Evolutionary conservation across 2,329 filamentous ascomycete species (phyloP), one percentile per base, ranked within the genome.

Genomic region (Penicillium sp.): DNA sequence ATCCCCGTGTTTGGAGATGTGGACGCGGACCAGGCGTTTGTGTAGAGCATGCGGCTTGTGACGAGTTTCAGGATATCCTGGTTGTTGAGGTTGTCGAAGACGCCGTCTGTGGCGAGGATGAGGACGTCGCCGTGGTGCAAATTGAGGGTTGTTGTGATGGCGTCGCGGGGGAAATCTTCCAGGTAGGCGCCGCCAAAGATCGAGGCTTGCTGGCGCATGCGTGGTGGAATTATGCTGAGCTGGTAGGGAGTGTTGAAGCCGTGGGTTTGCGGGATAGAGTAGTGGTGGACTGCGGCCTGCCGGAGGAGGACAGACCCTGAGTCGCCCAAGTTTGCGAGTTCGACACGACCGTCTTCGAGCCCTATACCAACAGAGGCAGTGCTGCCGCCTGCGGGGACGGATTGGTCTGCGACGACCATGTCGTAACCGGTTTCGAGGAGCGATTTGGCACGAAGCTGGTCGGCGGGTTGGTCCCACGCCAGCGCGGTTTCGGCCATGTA

Each of bases 201-300:
- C 13, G 89, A 87, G 70, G 93, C 90, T 70, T 95, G 91, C 23
- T 88, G 86, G 60, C 92, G 85, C 78, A 97, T 89, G 69, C 86
- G 87, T 3, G 90, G 86, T 0, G 95, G 94, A 7, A 97, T 89
- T 57, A 97, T 88, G 58, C 92, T 94, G 46, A 99, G 86, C 77
- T 99, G 95, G 74, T 91, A 99, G 0, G 95, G 95, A 0, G 95
- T 98, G 78, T 99, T 99, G 85, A 99, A 99, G 48, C 90, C 93
- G 76, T 99, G 95, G 0, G 93, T 97, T 78, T 99, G 95, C 26
- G 92, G 90, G 52, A 89, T 86, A 2, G 93, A 96, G 73, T 88
- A 90, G 60, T 90, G 86, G 75, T 95, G 90, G 35, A 99, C 91
- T 15, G 91, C 92, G 68, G 94, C 96, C 29, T 92, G 86, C 15